Evolutionary conservation across 768 basidiomycete species (phyloP), one percentile per base, ranked within the genome.

Genomic region (Austroboletus eburneus): DNA sequence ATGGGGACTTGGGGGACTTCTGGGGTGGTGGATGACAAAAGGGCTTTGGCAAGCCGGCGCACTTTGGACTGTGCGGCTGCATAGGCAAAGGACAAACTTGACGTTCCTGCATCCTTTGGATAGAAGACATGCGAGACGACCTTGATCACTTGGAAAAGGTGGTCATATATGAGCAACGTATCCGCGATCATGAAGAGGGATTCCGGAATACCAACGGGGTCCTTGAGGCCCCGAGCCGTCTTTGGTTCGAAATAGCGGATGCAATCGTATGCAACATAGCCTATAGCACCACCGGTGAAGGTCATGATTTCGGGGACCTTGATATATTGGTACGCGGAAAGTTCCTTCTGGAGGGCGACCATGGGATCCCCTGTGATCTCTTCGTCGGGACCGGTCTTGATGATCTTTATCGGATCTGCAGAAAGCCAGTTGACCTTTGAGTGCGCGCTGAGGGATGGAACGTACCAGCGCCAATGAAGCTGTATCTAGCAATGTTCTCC

Each of bases 161-260:
- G 96, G 64, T 99, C 96, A 68, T 92, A 98, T 59, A 98, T 81
- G 65, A 99, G 79, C 53, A 99, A 78, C 13, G 94, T 93, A 66
- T 97, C 94, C 55, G 88, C 84, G 40, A 98, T 79, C 91, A 99
- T 96, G 76, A 98, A 97, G 52, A 91, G 76, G 10, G 94, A 85
- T 64, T 99, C 96, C 2, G 96, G 96, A 48, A 98, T 87, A n/a
- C 76, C 75, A 37, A 96, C 73, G 9, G 82, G 72, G 63, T 97
- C 91, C n/a, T 70, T 69, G 21, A 92, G 75, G 16, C 79, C 74
- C 30, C 83, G 75, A 40, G 81, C 81, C 7, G 92, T 93, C 71
- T 87, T 91, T 43, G 96, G 93, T 65, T 99, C 96, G 59, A 99
- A 99, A 66, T 97, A 83, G 46, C 88, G 91, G 46, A 99, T 83